These are phyloP conservation scores for Wakefieldia striispora DNA, from an alignment of 768 basidiomycete genomes.

Conservation along the genomic window DNA sequence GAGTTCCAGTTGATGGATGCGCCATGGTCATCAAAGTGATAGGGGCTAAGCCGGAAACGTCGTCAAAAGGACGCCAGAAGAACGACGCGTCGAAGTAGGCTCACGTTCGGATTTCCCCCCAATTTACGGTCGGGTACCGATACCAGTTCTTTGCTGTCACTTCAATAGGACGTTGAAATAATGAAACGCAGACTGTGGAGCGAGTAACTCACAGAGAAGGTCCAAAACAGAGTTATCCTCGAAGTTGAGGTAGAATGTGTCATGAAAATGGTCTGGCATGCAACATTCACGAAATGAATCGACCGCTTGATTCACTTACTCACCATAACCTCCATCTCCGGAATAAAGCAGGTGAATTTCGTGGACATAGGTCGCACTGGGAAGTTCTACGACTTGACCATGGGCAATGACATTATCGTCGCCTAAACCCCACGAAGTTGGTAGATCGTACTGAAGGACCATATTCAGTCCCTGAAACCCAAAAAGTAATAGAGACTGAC, in stretches of 20 bases:
- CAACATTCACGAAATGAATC: not conserved
- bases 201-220: constrained; percentile 32
- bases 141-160: constrained; percentile 48
- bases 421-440: constrained; percentile 38
- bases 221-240: constrained; percentile 34
- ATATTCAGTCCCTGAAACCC: not conserved
- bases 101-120: constrained; percentile 45
- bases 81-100: not conserved
- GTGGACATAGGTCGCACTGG: constrained; percentile 37
- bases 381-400: constrained; percentile 39
- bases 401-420: constrained; percentile 46
- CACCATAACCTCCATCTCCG: constrained; percentile 38
- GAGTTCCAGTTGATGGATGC: constrained; percentile 40
- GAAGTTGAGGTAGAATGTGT: constrained; percentile 38
- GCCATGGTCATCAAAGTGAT: constrained; percentile 39
- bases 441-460: constrained; percentile 41
- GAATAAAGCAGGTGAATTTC: constrained; percentile 50
- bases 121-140: constrained; percentile 38
- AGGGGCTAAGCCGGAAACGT: constrained; percentile 35
- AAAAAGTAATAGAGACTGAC: constrained; percentile 21
- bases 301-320: constrained; percentile 4
- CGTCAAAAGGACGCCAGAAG: not conserved
- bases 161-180: constrained; percentile 14
- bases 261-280: constrained; percentile 31
- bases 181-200: not conserved